Evolutionary conservation across 2,329 filamentous ascomycete genomes (phyloP).

Genomic region (Dactylellina haptotyla): DNA sequence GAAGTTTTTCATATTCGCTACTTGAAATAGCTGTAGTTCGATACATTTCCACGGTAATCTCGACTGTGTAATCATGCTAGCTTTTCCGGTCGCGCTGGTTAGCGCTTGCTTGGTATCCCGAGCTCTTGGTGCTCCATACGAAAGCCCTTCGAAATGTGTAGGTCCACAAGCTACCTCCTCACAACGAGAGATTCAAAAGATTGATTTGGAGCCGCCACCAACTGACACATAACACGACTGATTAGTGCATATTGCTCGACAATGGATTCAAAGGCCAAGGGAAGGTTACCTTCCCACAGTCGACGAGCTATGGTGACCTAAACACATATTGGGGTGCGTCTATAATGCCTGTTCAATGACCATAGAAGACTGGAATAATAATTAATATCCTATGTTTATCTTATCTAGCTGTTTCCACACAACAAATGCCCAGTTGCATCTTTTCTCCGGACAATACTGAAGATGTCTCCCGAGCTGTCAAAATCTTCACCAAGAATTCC

Average conservation of each 20-base stretch:
- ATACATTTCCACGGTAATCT: too few relatives aligned
- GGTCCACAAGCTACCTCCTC: not conserved
- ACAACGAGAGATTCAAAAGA: not conserved
- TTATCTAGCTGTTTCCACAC: conserved; percentile 14
- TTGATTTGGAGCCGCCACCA: not conserved
- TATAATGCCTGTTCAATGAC: not conserved
- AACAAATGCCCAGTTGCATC: conserved; percentile 22
- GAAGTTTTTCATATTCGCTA: too few relatives aligned
- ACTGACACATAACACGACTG: not conserved
- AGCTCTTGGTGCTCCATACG: not conserved
- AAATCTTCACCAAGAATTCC: conserved; percentile 33
- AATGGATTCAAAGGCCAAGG: conserved; percentile 1
- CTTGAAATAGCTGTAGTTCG: too few relatives aligned
- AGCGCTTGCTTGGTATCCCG: conserved; percentile 9
- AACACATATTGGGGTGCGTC: conserved; percentile 28
- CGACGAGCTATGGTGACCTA: conserved; percentile 10
- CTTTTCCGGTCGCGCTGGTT: not conserved
- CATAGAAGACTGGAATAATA: not conserved
- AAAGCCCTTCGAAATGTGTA: conserved; percentile 18
- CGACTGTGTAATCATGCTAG: not conserved
- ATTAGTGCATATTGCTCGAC: conserved; percentile 17
- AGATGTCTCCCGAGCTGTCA: conserved; percentile 24
- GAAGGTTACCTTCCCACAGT: conserved; percentile 10
- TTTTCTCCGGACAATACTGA: conserved; percentile 4
- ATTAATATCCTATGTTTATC: not conserved